These are phyloP conservation scores for Dactylellina parvicollis DNA, from an alignment of 2,329 filamentous ascomycete species.

Conservation along the genomic window DNA sequence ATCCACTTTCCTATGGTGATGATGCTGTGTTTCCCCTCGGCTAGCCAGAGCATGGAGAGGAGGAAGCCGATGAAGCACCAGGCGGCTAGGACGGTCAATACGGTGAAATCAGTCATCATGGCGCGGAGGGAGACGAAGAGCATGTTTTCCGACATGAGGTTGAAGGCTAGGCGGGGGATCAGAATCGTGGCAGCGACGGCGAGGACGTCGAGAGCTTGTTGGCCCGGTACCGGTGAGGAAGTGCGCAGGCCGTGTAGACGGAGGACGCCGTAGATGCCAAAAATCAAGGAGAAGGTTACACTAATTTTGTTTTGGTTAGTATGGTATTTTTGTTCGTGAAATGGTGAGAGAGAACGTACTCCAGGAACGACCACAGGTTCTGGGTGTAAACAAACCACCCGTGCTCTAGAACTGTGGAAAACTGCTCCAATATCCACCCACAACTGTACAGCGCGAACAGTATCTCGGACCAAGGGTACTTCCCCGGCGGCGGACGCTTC, in stretches of 20 bases:
- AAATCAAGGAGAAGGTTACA: conserved; percentile 78
- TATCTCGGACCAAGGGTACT: conserved; percentile 70
- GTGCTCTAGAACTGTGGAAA: conserved; percentile 80
- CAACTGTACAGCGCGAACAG: conserved; percentile 77
- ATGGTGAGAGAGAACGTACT: conserved; percentile 60
- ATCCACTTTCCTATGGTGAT: conserved; percentile 87
- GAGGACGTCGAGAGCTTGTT: conserved; percentile 80
- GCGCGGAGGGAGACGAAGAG: conserved; percentile 81
- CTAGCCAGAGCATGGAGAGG: conserved; percentile 80
- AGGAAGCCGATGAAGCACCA: conserved; percentile 89
- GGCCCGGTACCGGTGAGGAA: conserved; percentile 65
- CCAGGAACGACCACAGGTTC: conserved; percentile 87
- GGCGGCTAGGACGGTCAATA: conserved; percentile 76
- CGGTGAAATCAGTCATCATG: conserved; percentile 87
- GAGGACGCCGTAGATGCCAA: conserved; percentile 73
- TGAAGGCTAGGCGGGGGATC: conserved; percentile 82
- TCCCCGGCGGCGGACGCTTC: conserved; percentile 68
- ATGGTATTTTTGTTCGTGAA: neutral
- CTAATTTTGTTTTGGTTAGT: neutral
- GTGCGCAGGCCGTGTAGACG: conserved; percentile 72
- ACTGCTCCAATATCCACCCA: conserved; percentile 82
- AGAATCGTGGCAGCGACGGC: conserved; percentile 80
- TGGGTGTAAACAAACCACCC: conserved; percentile 84
- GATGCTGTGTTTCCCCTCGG: conserved; percentile 70
- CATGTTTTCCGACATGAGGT: conserved; percentile 82